Base-by-base conservation (phyloP, 2,329 filamentous ascomycete genomes). In the Thielaviopsis musarum region DNA sequence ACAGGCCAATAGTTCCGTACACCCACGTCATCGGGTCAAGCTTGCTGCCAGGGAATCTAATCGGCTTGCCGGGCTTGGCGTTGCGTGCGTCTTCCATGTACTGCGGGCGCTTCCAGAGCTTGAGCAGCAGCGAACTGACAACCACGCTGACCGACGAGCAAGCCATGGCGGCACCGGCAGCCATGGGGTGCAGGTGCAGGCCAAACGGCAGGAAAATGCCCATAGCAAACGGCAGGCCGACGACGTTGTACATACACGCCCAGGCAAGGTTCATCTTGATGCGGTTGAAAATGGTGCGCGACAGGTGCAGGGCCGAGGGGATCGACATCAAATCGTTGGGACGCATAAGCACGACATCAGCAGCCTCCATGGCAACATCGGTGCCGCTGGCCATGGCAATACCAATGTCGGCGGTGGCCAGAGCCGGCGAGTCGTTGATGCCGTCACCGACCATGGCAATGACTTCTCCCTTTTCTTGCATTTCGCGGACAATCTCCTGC, bases 381-480 rank as follows among this genome's bases (percentile, higher is more conserved):
- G 93, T 97, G 60, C 93, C 93, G 7, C 85, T 90, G 5, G 88
- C 81, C 71, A 98, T 88, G 61, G 91, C 91, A 65, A 98, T 95
- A 64, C 93, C 93, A 28, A 97, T 83, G 65, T 95, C 84, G 12
- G 93, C 91, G 0, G 90, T 95, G 0, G 90, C 93, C 12, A 98
- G 81, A 0, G 93, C 93, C 0, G 93, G 93, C 0, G 90, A 95
- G 74, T 98, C 93, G 71, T 98, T 98, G 78, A 98, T 96, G 51
- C 93, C 93, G 70, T 98, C 93, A 57, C 93, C 91, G 15, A 97
- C 91, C 93, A 98, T 98, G 65, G 88, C 93, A 26, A 97, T 88
- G 56, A 86, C 76, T 66, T 90, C 81, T 62, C 89, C 89, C 56
- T 77, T 71, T 0, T 77, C 75, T 72, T 96, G 89, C 19, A 97